Base-by-base conservation (phyloP, 1,139 yeast species). In the Suhomyces terraborum region DNA sequence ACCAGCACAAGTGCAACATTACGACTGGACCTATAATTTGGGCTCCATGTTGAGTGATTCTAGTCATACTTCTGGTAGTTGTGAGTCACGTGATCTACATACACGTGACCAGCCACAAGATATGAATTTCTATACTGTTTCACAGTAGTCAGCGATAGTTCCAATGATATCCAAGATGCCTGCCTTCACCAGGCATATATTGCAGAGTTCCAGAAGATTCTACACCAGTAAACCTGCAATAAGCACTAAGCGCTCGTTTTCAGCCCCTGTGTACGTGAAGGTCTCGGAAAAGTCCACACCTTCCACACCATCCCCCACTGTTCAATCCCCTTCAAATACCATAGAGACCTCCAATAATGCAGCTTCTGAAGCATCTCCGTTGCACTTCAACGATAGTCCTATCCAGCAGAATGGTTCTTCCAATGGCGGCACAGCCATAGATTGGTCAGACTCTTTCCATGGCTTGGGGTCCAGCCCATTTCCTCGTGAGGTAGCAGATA, bases 391-490 rank as follows among this genome's bases (percentile, higher is more conserved):
- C 26, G 68, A 63, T 45, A 36, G 54, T 5, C 62, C 62, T 4
- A 24, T 42, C 4, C 41, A 25, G 17, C 32, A 13, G 5, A 27
- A 20, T 6, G 18, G 32, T 4, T 8, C 36, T 1, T 42, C 36
- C 8, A 30, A 38, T 16, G 41, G 34, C n/a, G 41, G 34, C n/a
- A 40, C 33, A 35, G 60, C 62, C 4, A 62, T 75, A 27, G 67
- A 86, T 55, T 87, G 95, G 95, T 75, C 87, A 4, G 81, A 77
- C 31, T 84, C 94, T 1, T 88, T 81, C 64, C 83, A 77, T 54
- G 98, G 98, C 0, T 67, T 93, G 22, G 97, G 96, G 1, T 69
- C 80, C 2, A 78, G 75, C 21, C 84, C 96, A 0, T 93, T 93
- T 55, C 64, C 83, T 3, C 69, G 67, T 12, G 80, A 80, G 37